These are phyloP conservation scores for Tillandsia leiboldiana DNA, from an alignment of 176 grass and related monocot species.

Conservation along the genomic window DNA sequence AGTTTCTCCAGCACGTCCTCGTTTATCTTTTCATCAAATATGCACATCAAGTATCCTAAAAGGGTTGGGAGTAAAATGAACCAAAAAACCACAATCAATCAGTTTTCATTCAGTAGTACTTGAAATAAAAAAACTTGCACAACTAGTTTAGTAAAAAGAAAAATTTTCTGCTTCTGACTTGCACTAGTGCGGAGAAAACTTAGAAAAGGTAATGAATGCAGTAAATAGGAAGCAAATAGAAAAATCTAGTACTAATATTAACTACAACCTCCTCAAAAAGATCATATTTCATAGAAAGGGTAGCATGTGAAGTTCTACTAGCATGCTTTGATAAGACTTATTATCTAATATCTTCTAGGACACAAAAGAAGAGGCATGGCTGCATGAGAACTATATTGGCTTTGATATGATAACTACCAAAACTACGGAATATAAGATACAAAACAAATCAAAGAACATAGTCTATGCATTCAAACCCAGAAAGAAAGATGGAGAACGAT, in stretches of 20 bases:
- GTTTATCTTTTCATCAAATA: constrained; percentile 71
- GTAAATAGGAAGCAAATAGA: neutral
- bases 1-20: constrained; percentile 58
- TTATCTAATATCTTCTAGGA: no score
- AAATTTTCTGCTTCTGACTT: no score
- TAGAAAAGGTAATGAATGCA: neutral
- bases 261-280: neutral
- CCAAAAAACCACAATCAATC: constrained; percentile 5
- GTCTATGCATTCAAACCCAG: neutral
- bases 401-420: neutral
- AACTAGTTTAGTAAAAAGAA: no score
- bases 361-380: no score
- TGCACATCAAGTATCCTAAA: constrained; percentile 92
- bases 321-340: no score
- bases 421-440: neutral
- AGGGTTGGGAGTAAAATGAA: constrained; percentile 13
- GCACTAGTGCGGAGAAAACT: no score
- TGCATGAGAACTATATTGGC: neutral
- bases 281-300: no score
- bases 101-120: neutral
- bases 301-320: no score
- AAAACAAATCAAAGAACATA: neutral
- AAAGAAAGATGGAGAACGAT: constrained; percentile 20
- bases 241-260: neutral
- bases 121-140: no score